phyloP scores from a whole-genome alignment of 257 asterid species.

The Nicotiana tabacum region DNA sequence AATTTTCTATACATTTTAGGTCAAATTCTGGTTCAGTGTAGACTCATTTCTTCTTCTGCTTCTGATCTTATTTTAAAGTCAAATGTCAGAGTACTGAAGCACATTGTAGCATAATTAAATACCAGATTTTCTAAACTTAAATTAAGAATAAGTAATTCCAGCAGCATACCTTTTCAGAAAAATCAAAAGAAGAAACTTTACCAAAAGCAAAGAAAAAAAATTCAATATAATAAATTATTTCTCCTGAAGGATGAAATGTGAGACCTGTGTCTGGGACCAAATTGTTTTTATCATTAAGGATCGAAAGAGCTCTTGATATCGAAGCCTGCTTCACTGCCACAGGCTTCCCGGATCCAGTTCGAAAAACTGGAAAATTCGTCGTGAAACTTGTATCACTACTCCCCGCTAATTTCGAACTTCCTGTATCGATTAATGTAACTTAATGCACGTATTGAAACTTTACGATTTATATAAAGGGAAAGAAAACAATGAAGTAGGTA shows the following conservation, averaged over 20 bases:
- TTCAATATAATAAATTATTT: neutral
- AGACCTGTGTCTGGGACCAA: neutral
- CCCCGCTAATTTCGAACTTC: constrained; percentile 53
- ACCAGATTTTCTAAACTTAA: neutral
- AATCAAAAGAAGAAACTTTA: neutral
- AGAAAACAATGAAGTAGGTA: constrained; percentile 5
- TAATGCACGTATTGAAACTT: neutral
- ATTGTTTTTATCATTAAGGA: constrained; percentile 41
- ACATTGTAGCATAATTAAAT: neutral
- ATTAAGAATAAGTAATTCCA: neutral
- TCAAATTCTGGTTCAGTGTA: neutral
- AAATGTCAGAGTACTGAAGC: neutral
- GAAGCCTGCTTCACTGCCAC: constrained; percentile 56
- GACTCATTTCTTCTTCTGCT: neutral
- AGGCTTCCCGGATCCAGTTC: constrained; percentile 63
- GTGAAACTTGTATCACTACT: constrained; percentile 18
- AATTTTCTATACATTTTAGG: neutral
- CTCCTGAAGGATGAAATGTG: neutral
- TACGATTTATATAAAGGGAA: neutral
- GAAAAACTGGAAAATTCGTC: constrained; percentile 44
- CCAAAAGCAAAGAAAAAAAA: neutral
- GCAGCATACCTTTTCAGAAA: neutral
- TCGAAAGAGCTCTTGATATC: constrained; percentile 57
- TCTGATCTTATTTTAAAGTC: neutral
- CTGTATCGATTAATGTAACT: constrained; percentile 18